Percentiles rank a stretch among this genome's conserved stretches.
These are phyloP conservation scores for Tieghemiomyces parasiticus DNA, from an alignment of 192 early-diverging fungal genomes.

Conservation along the genomic window DNA sequence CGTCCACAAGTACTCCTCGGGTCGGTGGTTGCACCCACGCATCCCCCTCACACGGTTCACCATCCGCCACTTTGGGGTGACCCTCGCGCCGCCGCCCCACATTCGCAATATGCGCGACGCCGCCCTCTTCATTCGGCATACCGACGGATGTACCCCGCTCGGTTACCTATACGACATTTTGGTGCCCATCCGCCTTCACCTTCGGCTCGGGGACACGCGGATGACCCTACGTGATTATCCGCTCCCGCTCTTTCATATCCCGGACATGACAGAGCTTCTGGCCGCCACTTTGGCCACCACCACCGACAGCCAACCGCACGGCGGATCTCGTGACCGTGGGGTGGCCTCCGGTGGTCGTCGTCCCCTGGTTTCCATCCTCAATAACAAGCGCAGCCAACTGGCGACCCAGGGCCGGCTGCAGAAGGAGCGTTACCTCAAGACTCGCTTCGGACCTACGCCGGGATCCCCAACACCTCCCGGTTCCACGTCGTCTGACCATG, in stretches of 20 bases:
- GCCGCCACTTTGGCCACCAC: neutral
- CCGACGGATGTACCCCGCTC: slow-evolving; percentile 28
- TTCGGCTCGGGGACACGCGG: slow-evolving; percentile 26
- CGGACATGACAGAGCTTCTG: slow-evolving; percentile 15
- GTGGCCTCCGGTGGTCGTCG: neutral
- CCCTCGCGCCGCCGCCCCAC: slow-evolving; percentile 24
- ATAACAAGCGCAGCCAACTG: neutral
- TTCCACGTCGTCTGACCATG: neutral
- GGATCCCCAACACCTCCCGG: neutral
- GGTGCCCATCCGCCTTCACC: slow-evolving; percentile 23
- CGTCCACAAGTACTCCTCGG: slow-evolving; percentile 20
- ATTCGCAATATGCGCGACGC: slow-evolving; percentile 26
- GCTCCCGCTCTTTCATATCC: slow-evolving; percentile 30
- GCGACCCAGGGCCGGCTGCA: slow-evolving; percentile 7
- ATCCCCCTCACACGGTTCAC: slow-evolving; percentile 23
- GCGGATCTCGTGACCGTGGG: too few relatives aligned
- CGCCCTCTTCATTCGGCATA: slow-evolving; percentile 26
- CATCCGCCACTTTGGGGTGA: slow-evolving; percentile 24
- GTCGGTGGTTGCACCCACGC: slow-evolving; percentile 26
- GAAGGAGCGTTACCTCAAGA: slow-evolving; percentile 7
- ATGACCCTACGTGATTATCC: slow-evolving; percentile 34
- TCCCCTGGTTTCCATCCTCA: slow-evolving; percentile 6
- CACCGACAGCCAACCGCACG: neutral
- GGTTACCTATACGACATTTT: slow-evolving; percentile 26
- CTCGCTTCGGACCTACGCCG: too few relatives aligned